Evolutionary conservation across 768 basidiomycete species (phyloP).

Genomic region (Collybiopsis confluens): DNA sequence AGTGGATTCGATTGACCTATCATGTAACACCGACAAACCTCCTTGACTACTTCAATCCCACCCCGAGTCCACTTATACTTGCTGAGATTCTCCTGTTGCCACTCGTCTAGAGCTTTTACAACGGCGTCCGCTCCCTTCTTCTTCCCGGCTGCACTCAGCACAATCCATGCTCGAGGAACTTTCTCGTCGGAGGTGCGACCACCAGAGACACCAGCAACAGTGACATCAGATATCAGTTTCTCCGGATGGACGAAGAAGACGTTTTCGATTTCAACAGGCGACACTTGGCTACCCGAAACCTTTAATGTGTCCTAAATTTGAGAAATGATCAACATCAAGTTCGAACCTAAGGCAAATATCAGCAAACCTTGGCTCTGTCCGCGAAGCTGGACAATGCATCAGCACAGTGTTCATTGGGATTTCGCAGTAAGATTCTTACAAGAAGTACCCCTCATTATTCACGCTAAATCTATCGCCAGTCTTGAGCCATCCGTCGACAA

Average conservation of each 20-base stretch:
- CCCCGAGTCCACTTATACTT: conserved; percentile 76
- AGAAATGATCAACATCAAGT: background rate
- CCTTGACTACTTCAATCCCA: conserved; percentile 59
- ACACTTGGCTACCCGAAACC: conserved; percentile 75
- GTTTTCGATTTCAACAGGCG: conserved; percentile 74
- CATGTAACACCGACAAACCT: conserved; percentile 32
- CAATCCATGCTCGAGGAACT: conserved; percentile 75
- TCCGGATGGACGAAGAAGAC: conserved; percentile 58
- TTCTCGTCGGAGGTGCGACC: conserved; percentile 69
- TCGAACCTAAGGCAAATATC: too few species aligned
- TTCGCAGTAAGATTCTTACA: conserved; percentile 42
- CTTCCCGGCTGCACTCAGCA: conserved; percentile 54
- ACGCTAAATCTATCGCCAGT: conserved; percentile 71
- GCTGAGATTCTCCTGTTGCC: conserved; percentile 61
- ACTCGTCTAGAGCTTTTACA: conserved; percentile 46
- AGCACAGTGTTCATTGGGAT: too few species aligned
- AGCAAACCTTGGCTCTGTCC: conserved; percentile 76
- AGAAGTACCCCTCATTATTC: conserved; percentile 59
- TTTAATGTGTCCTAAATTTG: conserved; percentile 66
- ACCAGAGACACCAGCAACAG: conserved; percentile 71
- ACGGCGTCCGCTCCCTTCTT: conserved; percentile 37
- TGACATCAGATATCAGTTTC: conserved; percentile 57
- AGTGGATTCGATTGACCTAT: background rate
- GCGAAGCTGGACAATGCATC: conserved; percentile 47
- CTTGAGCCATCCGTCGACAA: conserved; percentile 64